Percentiles rank a stretch among this genome's conserved stretches.
Conservation (phyloP, 345 rosid genomes). For the Salix udensis region DNA sequence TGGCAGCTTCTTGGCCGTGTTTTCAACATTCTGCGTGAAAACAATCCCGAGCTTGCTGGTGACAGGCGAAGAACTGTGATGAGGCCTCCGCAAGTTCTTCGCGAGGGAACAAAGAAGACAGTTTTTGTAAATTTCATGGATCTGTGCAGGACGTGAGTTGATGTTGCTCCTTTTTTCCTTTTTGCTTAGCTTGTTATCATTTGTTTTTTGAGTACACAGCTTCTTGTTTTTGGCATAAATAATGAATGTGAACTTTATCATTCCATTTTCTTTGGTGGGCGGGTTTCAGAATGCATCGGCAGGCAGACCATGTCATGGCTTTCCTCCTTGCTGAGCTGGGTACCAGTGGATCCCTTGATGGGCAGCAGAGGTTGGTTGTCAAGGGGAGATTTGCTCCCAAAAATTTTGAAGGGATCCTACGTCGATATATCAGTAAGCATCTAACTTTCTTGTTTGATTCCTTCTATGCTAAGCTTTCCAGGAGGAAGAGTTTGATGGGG, state of each 20-base stretch:
- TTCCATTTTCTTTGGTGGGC: background rate
- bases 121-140: constrained; percentile 94
- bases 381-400: constrained; percentile 94
- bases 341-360: constrained; percentile 92
- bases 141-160: constrained; percentile 78
- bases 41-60: constrained; percentile 92
- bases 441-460: constrained; percentile 1
- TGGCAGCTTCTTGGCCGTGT: constrained; percentile 87
- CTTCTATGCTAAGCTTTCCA: background rate
- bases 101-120: constrained; percentile 98
- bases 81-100: constrained; percentile 98
- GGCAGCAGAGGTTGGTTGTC: constrained; percentile 84
- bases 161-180: background rate
- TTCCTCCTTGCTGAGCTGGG: constrained; percentile 94
- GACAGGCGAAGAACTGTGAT: constrained; percentile 96
- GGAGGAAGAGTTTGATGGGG: background rate
- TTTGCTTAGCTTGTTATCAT: too few relatives aligned
- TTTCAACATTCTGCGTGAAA: constrained; percentile 83
- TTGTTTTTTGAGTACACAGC: background rate
- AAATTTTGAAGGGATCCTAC: constrained; percentile 79
- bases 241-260: background rate
- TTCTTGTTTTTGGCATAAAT: background rate
- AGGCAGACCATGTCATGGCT: constrained; percentile 88
- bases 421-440: constrained; percentile 84
- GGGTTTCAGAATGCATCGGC: constrained; percentile 74